phyloP scores from a whole-genome alignment of 768 basidiomycete species.

The Boletus subparvulus region DNA sequence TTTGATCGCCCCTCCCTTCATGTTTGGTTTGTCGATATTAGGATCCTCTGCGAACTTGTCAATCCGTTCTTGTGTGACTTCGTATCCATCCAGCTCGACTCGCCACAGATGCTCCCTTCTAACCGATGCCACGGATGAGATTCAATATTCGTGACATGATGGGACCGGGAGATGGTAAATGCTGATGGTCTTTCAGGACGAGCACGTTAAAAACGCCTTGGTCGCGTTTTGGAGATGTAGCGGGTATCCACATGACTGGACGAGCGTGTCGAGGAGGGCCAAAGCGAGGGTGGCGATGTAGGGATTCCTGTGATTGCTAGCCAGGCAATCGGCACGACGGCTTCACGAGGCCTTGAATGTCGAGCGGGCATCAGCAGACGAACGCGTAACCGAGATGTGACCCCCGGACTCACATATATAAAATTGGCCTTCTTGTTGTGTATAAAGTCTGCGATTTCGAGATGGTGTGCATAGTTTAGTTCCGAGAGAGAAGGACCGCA shows the following conservation, averaged over 20 bases:
- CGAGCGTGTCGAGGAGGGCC: constrained; percentile 83
- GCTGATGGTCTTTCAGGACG: constrained; percentile 98
- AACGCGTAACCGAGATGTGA: too few species aligned
- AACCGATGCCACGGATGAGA: constrained; percentile 56
- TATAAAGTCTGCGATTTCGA: constrained; percentile 92
- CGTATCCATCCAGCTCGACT: too few species aligned
- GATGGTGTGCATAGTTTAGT: constrained; percentile 88
- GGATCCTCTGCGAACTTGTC: background rate
- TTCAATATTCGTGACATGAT: constrained; percentile 95
- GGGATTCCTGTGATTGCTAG: constrained; percentile 86
- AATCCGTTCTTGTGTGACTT: too few species aligned
- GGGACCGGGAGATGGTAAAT: constrained; percentile 66
- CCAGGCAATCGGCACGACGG: constrained; percentile 79
- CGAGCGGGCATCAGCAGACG: background rate
- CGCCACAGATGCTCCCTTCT: too few species aligned
- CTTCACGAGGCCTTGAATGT: constrained; percentile 76
- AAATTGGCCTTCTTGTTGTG: constrained; percentile 97
- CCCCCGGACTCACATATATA: constrained; percentile 59
- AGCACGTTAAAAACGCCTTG: constrained; percentile 97
- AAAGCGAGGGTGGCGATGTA: constrained; percentile 88
- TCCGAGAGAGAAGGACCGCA: constrained; percentile 85
- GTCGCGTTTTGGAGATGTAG: constrained; percentile 96
- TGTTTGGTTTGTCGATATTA: too few species aligned
- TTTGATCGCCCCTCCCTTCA: too few species aligned
- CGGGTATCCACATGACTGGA: constrained; percentile 94